These are phyloP conservation scores for Glonium stellatum DNA, from an alignment of 495 filamentous ascomycete species.

Conservation along the genomic window DNA sequence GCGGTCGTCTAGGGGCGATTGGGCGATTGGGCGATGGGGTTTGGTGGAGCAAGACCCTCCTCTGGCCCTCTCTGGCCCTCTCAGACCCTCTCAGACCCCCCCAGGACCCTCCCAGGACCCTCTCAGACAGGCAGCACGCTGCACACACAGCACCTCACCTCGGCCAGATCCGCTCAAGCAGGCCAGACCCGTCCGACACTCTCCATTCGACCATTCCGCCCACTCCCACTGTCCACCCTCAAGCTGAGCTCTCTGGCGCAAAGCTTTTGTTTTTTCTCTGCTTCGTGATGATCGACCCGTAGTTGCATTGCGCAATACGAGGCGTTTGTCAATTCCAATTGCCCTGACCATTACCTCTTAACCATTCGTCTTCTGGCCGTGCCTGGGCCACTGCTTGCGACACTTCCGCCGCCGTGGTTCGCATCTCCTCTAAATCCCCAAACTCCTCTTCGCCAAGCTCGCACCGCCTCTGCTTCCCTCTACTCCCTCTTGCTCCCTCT, in stretches of 20 bases:
- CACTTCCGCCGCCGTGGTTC: slow-evolving; percentile 18
- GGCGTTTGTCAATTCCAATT: slow-evolving; percentile 4
- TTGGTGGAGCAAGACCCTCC: no score
- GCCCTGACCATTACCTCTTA: background rate
- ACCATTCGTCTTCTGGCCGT: background rate
- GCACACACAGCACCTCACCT: no score
- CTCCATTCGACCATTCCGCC: background rate
- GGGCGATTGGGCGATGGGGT: no score
- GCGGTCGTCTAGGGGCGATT: no score
- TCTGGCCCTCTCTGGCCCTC: no score
- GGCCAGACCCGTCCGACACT: background rate
- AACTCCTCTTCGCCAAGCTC: slow-evolving; percentile 12
- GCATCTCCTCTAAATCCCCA: slow-evolving; percentile 6
- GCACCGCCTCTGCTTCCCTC: background rate
- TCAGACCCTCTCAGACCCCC: no score
- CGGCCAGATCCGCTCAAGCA: background rate
- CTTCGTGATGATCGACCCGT: slow-evolving; percentile 1
- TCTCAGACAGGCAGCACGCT: no score
- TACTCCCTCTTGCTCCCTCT: background rate
- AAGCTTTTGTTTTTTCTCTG: background rate
- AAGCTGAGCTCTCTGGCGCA: background rate
- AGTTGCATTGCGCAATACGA: slow-evolving; percentile 12
- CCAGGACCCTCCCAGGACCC: no score
- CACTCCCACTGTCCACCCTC: background rate
- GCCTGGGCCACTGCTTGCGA: slow-evolving; percentile 14